These are phyloP conservation scores for Cutaneotrichosporon curvatum DNA, from an alignment of 1,284 basidiomycete species.

Conservation along the genomic window DNA sequence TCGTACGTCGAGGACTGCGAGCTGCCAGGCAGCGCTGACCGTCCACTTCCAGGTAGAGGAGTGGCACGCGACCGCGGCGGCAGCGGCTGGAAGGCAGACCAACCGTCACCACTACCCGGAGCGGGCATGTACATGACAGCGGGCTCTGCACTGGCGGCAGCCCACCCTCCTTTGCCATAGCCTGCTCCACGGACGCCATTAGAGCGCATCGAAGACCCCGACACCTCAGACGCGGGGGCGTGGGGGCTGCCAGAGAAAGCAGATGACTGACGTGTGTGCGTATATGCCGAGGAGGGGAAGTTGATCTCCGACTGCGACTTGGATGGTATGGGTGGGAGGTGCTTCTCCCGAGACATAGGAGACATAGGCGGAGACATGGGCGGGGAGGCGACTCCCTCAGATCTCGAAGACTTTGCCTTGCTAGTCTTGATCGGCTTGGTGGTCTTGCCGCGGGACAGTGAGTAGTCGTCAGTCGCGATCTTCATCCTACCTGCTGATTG, in stretches of 20 bases:
- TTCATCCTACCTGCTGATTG: too few relatives aligned
- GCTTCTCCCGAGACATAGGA: not conserved
- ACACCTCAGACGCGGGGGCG: too few relatives aligned
- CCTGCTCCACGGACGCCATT: not conserved
- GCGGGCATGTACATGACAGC: conserved; percentile 38
- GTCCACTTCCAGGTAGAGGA: conserved; percentile 33
- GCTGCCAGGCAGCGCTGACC: too few relatives aligned
- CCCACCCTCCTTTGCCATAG: conserved; percentile 40
- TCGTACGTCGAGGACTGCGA: not conserved
- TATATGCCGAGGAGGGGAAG: not conserved
- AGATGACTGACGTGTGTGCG: too few relatives aligned
- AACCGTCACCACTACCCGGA: conserved; percentile 29
- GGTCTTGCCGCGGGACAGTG: too few relatives aligned
- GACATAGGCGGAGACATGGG: too few relatives aligned
- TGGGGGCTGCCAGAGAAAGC: too few relatives aligned
- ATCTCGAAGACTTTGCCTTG: too few relatives aligned
- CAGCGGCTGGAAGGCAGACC: conserved; percentile 32
- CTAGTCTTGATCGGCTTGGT: too few relatives aligned
- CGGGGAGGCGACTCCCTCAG: too few relatives aligned
- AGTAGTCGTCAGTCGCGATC: too few relatives aligned
- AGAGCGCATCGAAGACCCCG: conserved; percentile 1
- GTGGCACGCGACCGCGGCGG: conserved; percentile 33
- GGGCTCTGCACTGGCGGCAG: conserved; percentile 31
- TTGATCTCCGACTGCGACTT: conserved; percentile 1
- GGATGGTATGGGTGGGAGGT: conserved; percentile 4